A percentile compares a stretch with the other conserved stretches of the same genome.
phyloP scores from a whole-genome alignment of 495 filamentous ascomycete species.

The Hypoxylon perforatum region DNA sequence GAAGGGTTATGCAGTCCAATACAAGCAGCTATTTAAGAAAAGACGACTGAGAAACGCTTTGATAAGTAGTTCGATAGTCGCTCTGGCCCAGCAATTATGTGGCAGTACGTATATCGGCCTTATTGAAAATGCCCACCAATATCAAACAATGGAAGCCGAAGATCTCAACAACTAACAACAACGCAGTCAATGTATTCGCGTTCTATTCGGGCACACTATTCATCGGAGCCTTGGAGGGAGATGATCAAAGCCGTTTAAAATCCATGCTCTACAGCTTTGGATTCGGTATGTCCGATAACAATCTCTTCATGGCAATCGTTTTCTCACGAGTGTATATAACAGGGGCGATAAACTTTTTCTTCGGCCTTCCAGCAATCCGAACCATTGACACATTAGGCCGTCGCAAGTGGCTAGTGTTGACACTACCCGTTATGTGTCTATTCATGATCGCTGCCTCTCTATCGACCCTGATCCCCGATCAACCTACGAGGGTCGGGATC shows the following conservation, averaged over 20 bases:
- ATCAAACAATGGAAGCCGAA: neutral
- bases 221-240: constrained; percentile 19
- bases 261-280: constrained; percentile 42
- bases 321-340: neutral
- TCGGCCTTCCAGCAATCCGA: constrained; percentile 75
- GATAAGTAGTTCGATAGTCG: constrained; percentile 43
- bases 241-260: neutral
- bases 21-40: constrained; percentile 38
- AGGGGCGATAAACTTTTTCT: constrained; percentile 77
- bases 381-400: constrained; percentile 81
- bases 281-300: constrained; percentile 35
- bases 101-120: constrained; percentile 42
- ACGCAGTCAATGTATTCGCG: constrained; percentile 45
- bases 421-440: constrained; percentile 75
- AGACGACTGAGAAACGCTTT: constrained; percentile 45
- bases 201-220: constrained; percentile 47
- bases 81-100: constrained; percentile 46
- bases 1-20: constrained; percentile 32
- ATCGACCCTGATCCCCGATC: constrained; percentile 17
- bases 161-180: constrained; percentile 17
- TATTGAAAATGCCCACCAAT: neutral
- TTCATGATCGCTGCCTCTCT: constrained; percentile 54
- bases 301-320: neutral
- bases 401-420: constrained; percentile 75
- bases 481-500: constrained; percentile 8